Evolutionary conservation across 2,329 filamentous ascomycete genomes (phyloP).

Genomic region (Xylariaceae sp.): DNA sequence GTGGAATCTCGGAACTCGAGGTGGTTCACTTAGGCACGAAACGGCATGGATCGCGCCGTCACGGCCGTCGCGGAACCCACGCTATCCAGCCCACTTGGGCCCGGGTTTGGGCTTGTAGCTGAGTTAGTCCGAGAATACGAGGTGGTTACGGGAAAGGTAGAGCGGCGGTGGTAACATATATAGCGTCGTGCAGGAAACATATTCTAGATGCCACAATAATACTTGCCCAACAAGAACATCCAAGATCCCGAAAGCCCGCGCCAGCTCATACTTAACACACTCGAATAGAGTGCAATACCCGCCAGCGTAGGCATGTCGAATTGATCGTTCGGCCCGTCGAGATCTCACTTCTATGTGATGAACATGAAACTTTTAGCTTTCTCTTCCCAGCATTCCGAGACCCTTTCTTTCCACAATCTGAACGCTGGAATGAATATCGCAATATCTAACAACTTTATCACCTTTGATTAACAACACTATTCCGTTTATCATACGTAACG

Average conservation of each 20-base stretch:
- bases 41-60: background rate
- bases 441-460: constrained; percentile 1
- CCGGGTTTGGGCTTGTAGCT: constrained; percentile 59
- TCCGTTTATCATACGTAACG: constrained; percentile 29
- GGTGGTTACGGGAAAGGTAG: constrained; percentile 56
- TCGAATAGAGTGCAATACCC: constrained; percentile 14
- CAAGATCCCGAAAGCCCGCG: constrained; percentile 10
- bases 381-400: constrained; percentile 14
- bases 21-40: background rate
- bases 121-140: constrained; percentile 61
- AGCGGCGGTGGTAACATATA: constrained; percentile 63
- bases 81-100: constrained; percentile 51
- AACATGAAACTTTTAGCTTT: background rate
- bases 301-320: constrained; percentile 12
- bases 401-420: constrained; percentile 10
- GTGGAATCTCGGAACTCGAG: too few relatives aligned
- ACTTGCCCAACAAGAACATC: constrained; percentile 11
- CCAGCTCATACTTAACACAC: constrained; percentile 10
- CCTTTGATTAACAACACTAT: constrained; percentile 34
- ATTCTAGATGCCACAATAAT: background rate
- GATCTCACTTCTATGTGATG: background rate
- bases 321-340: background rate
- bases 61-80: background rate
- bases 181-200: constrained; percentile 48
- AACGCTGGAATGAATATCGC: constrained; percentile 16